Base-by-base conservation (phyloP, 2,329 filamentous ascomycete species). In the Aspergillus brasiliensis region DNA sequence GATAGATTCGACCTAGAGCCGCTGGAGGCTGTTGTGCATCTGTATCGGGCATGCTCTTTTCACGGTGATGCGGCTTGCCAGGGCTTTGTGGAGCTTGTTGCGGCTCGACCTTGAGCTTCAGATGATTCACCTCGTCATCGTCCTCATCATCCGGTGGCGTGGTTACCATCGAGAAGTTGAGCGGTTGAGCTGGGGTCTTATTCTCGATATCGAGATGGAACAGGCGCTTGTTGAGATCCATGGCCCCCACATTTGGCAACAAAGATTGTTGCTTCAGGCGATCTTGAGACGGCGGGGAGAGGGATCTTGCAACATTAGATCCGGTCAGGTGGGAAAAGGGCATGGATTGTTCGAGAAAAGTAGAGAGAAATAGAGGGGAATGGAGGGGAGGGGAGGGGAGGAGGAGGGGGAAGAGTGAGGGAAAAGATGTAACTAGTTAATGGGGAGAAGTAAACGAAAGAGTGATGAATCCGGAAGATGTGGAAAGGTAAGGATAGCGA, bases 121-220 rank as follows among this genome's bases (percentile, higher is more conserved):
- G 11, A 44, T 44, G 52, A 25, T 31, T 46, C 11, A 27, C n/a
- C n/a, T 55, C 52, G n/a, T 55, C 52, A 21, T 55, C 52, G 10
- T 57, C 56, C 42, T 59, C 55, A 21, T 72, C 69, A 7, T 62
- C 64, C 1, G 70, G 69, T n/a, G 70, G 70, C 38, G 69, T 70
- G 37, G 67, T 53, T 28, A 67, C 59, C 62, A 61, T 60, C 15
- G 63, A 61, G 61, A 64, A 62, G 52, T 63, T 62, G 44, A 59
- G 56, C 19, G 68, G 64, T 47, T 46, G 37, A 8, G 38, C 34
- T 37, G 47, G 62, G 25, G 8, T 28, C 40, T 55, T 44, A 38
- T 55, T 55, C 52, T 55, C 52, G 38, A 55, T 55, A 17, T 46
- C 38, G 52, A 55, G 52, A 31, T 38, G 52, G 28, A 55, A 55